These are phyloP conservation scores for Pleurotus djamor DNA, from an alignment of 768 basidiomycete species.

Conservation along the genomic window DNA sequence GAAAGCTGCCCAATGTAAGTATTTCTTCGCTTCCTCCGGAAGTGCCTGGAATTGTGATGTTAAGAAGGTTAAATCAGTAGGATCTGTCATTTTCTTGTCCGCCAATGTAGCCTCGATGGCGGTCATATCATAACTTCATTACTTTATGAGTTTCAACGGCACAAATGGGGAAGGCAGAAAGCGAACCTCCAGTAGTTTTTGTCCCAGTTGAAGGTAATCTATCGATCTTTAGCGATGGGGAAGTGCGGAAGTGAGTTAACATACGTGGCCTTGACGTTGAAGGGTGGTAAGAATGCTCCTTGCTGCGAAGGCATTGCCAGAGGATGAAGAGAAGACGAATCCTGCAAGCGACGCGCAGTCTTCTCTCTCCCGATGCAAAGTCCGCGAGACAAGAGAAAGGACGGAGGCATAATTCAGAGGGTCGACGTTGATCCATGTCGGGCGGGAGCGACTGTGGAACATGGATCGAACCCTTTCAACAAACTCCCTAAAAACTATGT, in stretches of 20 bases:
- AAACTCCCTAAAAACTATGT: constrained; percentile 27
- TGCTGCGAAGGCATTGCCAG: constrained; percentile 71
- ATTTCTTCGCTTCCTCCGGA: constrained; percentile 62
- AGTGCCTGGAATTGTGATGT: constrained; percentile 57
- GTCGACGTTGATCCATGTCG: constrained; percentile 68
- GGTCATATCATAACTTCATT: constrained; percentile 52
- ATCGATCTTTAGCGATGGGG: not conserved
- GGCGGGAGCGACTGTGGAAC: constrained; percentile 54
- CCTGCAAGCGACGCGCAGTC: constrained; percentile 52
- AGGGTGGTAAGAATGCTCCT: constrained; percentile 62
- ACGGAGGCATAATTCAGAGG: constrained; percentile 58
- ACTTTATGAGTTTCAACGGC: too few relatives aligned
- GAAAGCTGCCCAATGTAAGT: constrained; percentile 69
- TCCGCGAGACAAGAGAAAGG: constrained; percentile 57
- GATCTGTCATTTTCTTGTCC: constrained; percentile 53
- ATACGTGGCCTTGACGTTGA: constrained; percentile 60
- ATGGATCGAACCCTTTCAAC: constrained; percentile 52
- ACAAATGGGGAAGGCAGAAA: too few relatives aligned
- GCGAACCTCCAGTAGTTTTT: constrained; percentile 64
- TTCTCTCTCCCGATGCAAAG: constrained; percentile 57
- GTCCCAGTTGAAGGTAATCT: constrained; percentile 69
- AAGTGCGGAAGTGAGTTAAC: constrained; percentile 15
- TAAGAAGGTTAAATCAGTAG: constrained; percentile 62
- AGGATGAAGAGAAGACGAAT: constrained; percentile 54
- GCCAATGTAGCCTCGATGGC: constrained; percentile 55